Evolutionary conservation across 148 eudicot genomes (phyloP).

Genomic region (Arctostaphylos glauca): DNA sequence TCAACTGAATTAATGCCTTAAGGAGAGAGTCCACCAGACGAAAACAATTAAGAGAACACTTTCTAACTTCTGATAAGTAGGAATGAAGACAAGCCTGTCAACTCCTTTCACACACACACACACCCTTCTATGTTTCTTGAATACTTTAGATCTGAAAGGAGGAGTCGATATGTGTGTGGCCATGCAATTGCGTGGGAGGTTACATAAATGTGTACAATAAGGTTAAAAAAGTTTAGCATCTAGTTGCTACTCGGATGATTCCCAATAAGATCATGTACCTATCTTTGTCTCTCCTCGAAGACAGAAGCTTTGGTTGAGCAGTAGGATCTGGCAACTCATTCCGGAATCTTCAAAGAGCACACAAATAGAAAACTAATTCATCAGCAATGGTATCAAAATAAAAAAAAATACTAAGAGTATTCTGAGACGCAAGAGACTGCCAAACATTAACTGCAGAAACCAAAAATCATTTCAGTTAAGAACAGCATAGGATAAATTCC

Average conservation of each 20-base stretch:
- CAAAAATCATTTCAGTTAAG: not conserved
- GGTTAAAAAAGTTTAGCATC: not conserved
- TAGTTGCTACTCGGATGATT: not conserved
- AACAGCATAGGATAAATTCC: not conserved
- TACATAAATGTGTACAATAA: not conserved
- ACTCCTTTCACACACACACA: not conserved
- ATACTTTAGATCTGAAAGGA: too few relatives aligned
- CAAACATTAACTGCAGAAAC: not conserved
- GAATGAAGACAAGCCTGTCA: not conserved
- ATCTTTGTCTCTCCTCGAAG: constrained; percentile 71
- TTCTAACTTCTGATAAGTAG: not conserved
- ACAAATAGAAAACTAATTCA: constrained; percentile 12
- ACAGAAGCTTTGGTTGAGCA: constrained; percentile 81
- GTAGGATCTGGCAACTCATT: constrained; percentile 97
- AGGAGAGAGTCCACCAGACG: not conserved
- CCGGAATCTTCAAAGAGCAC: constrained; percentile 57
- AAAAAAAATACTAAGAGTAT: not conserved
- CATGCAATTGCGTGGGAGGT: not conserved
- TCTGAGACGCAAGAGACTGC: not conserved
- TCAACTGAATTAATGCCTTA: not conserved
- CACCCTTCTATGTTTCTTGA: too few relatives aligned
- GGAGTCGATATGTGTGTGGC: not conserved
- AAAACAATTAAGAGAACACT: not conserved
- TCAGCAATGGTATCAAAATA: constrained; percentile 8
- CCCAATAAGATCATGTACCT: constrained; percentile 44